A percentile compares a stretch with the other conserved stretches of the same genome.
phyloP scores from a whole-genome alignment of 768 basidiomycete species.

The Naganishia onofrii region DNA sequence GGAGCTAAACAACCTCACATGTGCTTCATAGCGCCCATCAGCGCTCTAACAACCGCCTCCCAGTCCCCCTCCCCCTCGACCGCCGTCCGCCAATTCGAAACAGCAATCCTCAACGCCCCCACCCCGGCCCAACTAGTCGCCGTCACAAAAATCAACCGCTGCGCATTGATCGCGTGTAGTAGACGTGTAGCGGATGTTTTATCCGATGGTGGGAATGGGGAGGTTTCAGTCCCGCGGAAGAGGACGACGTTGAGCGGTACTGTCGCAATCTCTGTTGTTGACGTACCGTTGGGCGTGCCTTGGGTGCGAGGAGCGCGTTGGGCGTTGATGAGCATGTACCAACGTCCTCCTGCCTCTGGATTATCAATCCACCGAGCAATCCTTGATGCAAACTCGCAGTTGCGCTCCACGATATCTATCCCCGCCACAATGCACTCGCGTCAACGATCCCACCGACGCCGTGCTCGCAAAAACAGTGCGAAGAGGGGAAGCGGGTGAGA shows the following conservation, averaged over 20 bases:
- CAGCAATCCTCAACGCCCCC: slow-evolving; percentile 54
- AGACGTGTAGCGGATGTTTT: slow-evolving; percentile 35
- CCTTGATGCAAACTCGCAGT: slow-evolving; percentile 52
- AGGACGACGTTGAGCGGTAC: slow-evolving; percentile 54
- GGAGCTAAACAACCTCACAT: too few species aligned
- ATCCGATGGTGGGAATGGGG: slow-evolving; percentile 36
- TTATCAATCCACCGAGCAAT: slow-evolving; percentile 48
- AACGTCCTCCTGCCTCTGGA: background rate
- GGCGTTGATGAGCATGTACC: slow-evolving; percentile 45
- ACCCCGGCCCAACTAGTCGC: slow-evolving; percentile 52
- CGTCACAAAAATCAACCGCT: slow-evolving; percentile 52
- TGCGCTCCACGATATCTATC: slow-evolving; percentile 49
- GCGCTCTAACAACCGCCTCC: slow-evolving; percentile 35
- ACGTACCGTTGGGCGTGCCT: background rate
- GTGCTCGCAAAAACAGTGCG: too few species aligned
- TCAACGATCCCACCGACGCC: background rate
- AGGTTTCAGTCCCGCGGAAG: slow-evolving; percentile 41
- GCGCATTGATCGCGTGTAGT: slow-evolving; percentile 50
- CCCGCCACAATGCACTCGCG: background rate
- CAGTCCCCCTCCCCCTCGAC: slow-evolving; percentile 41
- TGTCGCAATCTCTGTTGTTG: slow-evolving; percentile 9
- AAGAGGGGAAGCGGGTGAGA: too few species aligned
- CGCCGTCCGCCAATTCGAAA: slow-evolving; percentile 52
- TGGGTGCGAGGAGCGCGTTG: slow-evolving; percentile 13
- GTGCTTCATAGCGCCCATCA: slow-evolving; percentile 7